Percentiles rank a stretch among this genome's conserved stretches.
Evolutionary conservation across 129 eudicot species (phyloP).

Genomic region (Cynara cardunculus): DNA sequence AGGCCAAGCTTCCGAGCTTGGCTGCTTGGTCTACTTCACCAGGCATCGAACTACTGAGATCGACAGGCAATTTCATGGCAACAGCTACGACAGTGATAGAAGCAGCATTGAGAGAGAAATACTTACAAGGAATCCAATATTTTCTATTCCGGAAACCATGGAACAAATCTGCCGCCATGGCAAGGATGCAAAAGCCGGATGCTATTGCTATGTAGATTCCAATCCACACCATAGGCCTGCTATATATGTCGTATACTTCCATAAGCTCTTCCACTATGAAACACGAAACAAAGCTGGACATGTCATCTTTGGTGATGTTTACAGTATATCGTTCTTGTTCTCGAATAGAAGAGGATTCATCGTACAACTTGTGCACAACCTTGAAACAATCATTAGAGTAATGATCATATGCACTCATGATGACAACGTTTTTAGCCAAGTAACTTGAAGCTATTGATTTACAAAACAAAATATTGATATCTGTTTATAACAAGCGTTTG

Average conservation of each 20-base stretch:
- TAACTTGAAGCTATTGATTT: background rate
- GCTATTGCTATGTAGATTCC: background rate
- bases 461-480: background rate
- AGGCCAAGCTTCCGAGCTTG: background rate
- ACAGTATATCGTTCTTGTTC: background rate
- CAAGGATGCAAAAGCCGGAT: background rate
- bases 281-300: background rate
- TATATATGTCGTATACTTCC: background rate
- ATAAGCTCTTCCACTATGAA: background rate
- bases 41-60: conserved; percentile 5
- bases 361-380: background rate
- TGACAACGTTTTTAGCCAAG: background rate
- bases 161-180: background rate
- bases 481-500: background rate
- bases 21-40: background rate
- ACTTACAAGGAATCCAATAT: background rate
- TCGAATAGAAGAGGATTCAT: background rate
- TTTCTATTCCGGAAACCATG: background rate
- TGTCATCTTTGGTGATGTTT: background rate
- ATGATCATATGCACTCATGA: background rate
- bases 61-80: conserved; percentile 29
- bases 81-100: conserved; percentile 25
- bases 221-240: background rate
- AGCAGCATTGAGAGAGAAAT: background rate
- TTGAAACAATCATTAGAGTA: background rate